Evolutionary conservation across 257 asterid species (phyloP).

Genomic region (Mentha longifolia): DNA sequence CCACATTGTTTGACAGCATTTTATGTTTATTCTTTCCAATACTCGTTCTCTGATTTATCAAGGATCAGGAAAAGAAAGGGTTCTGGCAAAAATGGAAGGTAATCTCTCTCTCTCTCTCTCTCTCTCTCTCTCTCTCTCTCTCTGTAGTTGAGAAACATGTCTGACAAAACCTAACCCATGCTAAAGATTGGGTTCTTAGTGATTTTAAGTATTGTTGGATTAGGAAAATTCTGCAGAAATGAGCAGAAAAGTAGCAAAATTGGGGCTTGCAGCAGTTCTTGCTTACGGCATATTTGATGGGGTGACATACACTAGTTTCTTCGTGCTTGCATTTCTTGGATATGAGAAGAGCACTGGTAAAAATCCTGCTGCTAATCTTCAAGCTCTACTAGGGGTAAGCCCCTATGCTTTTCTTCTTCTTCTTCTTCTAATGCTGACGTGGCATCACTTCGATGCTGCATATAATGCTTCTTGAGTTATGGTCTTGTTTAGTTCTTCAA

Average conservation of each 20-base stretch:
- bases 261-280: constrained; percentile 4
- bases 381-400: constrained; percentile 7
- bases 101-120: background rate
- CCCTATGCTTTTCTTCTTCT: background rate
- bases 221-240: constrained; percentile 9
- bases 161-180: background rate
- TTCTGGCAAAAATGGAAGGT: constrained; percentile 18
- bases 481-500: background rate
- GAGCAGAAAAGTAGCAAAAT: constrained; percentile 3
- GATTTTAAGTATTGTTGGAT: background rate
- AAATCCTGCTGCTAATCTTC: constrained; percentile 11
- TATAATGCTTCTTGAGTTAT: background rate
- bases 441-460: background rate
- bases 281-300: constrained; percentile 10
- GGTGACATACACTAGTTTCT: constrained; percentile 5
- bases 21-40: background rate
- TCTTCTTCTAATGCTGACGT: background rate
- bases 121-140: background rate
- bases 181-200: background rate
- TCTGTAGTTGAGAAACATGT: background rate
- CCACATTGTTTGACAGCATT: background rate
- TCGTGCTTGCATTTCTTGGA: background rate
- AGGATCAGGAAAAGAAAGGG: background rate
- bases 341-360: constrained; percentile 9
- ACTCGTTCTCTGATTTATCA: background rate